These are phyloP conservation scores for Lecanosticta acicola DNA, from an alignment of 2,329 filamentous ascomycete species.

Conservation along the genomic window DNA sequence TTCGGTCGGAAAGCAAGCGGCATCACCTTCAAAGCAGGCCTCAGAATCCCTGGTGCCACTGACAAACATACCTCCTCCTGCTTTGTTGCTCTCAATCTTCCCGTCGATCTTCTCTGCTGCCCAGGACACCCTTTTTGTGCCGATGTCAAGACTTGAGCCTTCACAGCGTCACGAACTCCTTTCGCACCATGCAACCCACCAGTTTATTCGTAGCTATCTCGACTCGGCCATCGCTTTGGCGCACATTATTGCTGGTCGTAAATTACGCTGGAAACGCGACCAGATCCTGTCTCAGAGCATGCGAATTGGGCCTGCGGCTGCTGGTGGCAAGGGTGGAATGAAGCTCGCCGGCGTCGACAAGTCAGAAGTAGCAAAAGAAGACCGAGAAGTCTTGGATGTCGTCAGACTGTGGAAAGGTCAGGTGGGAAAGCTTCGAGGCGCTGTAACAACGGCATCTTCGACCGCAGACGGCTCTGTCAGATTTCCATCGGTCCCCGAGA, in stretches of 20 bases:
- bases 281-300: conserved; percentile 78
- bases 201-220: conserved; percentile 61
- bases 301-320: conserved; percentile 70
- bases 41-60: conserved; percentile 50
- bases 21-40: not conserved
- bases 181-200: conserved; percentile 52
- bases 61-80: conserved; percentile 83
- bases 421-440: conserved; percentile 67
- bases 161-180: conserved; percentile 60
- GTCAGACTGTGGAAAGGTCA: conserved; percentile 68
- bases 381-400: conserved; percentile 76
- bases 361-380: conserved; percentile 73
- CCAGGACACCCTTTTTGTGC: conserved; percentile 59
- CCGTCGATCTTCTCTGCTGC: conserved; percentile 64
- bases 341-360: conserved; percentile 84
- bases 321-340: conserved; percentile 73
- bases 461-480: conserved; percentile 26
- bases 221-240: conserved; percentile 61
- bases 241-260: conserved; percentile 78
- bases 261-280: conserved; percentile 85
- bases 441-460: conserved; percentile 58
- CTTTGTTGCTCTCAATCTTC: conserved; percentile 72
- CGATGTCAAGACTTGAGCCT: conserved; percentile 44
- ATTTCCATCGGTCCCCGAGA: conserved; percentile 56
- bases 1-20: too few species aligned